A percentile compares a stretch with the other conserved stretches of the same genome.
Conservation (phyloP, 2,329 filamentous ascomycete genomes). For the Scolecobasidium constrictum region DNA sequence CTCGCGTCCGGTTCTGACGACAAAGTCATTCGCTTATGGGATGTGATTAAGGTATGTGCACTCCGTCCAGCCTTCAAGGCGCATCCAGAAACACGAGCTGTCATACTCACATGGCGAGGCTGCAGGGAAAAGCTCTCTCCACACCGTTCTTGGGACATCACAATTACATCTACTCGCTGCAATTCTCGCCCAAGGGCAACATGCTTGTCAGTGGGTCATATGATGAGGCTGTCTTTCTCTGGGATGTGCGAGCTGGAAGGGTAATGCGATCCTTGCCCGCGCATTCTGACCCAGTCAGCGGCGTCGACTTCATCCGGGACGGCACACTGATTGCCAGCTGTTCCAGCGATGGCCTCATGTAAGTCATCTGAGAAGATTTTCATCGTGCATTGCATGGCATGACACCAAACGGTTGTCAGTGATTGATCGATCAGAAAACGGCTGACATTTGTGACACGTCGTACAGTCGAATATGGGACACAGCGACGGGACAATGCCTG, state of each 20-base stretch:
- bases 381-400: too few relatives aligned
- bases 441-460: conserved; percentile 1
- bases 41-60: conserved; percentile 43
- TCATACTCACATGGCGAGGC: neutral
- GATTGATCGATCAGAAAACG: neutral
- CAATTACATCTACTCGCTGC: conserved; percentile 89
- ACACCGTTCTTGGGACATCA: conserved; percentile 72
- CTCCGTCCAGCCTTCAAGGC: too few relatives aligned
- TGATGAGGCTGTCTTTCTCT: conserved; percentile 92
- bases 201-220: conserved; percentile 92
- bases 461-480: conserved; percentile 79
- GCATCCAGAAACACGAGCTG: too few relatives aligned
- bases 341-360: conserved; percentile 82
- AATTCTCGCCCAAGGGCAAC: conserved; percentile 96
- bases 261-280: conserved; percentile 87
- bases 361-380: too few relatives aligned
- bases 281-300: conserved; percentile 87
- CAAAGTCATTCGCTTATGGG: conserved; percentile 91
- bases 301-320: conserved; percentile 86
- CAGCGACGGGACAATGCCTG: conserved; percentile 85
- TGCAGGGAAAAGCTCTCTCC: conserved; percentile 43
- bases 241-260: conserved; percentile 82
- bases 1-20: conserved; percentile 91
- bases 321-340: conserved; percentile 89
- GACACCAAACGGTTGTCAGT: too few relatives aligned